Percentiles rank a stretch among this genome's conserved stretches.
These are phyloP conservation scores for Stylosanthes scabra DNA, from an alignment of 331 rosid species.

Conservation along the genomic window DNA sequence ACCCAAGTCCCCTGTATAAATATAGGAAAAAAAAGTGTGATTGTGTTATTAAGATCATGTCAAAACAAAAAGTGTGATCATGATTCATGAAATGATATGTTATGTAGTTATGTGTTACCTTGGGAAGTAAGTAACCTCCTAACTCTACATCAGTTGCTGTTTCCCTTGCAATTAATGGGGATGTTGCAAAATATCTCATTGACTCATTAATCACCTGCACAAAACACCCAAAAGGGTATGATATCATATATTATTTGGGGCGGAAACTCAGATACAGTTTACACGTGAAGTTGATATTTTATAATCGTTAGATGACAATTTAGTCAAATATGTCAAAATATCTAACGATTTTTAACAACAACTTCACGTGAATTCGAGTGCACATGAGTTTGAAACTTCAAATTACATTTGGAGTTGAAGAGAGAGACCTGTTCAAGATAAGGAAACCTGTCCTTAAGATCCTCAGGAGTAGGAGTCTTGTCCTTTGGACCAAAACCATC, in stretches of 20 bases:
- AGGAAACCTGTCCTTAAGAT: constrained; percentile 81
- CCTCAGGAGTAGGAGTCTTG: constrained; percentile 62
- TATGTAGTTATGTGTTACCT: constrained; percentile 54
- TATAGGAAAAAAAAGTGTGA: neutral
- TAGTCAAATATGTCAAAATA: too few relatives aligned
- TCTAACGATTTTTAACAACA: too few relatives aligned
- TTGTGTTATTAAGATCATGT: neutral
- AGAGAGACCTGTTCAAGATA: constrained; percentile 77
- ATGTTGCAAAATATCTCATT: constrained; percentile 80
- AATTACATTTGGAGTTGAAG: too few relatives aligned
- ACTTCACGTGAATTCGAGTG: too few relatives aligned
- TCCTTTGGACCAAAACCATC: constrained; percentile 68
- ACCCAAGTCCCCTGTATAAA: constrained; percentile 91
- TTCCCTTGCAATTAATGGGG: constrained; percentile 96
- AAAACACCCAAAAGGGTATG: neutral
- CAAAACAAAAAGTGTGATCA: neutral
- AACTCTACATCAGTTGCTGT: constrained; percentile 79
- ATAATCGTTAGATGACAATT: too few relatives aligned
- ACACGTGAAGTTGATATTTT: too few relatives aligned
- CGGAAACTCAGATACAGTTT: too few relatives aligned
- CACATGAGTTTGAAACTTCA: too few relatives aligned
- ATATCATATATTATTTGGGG: neutral
- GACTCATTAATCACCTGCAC: constrained; percentile 90
- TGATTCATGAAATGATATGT: neutral
- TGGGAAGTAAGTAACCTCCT: constrained; percentile 95